These are phyloP conservation scores for Cytidiella melzeri DNA, from an alignment of 768 basidiomycete genomes.

Conservation along the genomic window DNA sequence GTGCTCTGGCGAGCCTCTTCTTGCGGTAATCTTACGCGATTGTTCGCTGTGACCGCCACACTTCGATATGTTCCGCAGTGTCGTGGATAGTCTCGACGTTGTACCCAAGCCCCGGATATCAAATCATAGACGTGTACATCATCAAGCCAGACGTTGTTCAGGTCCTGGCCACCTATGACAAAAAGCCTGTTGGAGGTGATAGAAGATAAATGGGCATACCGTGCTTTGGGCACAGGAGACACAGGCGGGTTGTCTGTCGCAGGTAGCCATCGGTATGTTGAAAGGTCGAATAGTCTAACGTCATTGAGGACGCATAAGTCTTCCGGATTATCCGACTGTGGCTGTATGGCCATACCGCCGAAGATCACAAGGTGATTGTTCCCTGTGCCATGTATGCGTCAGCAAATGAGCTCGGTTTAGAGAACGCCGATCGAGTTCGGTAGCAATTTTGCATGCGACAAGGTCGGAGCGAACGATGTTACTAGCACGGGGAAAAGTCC, in stretches of 20 bases:
- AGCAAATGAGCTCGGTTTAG: neutral
- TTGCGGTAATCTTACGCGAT: constrained; percentile 61
- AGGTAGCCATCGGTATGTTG: constrained; percentile 66
- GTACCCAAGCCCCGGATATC: constrained; percentile 65
- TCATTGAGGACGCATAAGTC: constrained; percentile 91
- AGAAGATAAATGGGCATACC: constrained; percentile 93
- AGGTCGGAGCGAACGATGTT: too few relatives aligned
- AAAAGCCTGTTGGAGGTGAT: constrained; percentile 80
- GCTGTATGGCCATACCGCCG: constrained; percentile 88
- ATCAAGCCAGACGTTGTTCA: constrained; percentile 89
- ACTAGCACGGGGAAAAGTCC: too few relatives aligned
- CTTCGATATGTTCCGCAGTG: constrained; percentile 96
- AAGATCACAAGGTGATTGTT: constrained; percentile 88
- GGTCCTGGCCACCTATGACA: constrained; percentile 93
- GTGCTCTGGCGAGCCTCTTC: constrained; percentile 41
- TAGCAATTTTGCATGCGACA: too few relatives aligned
- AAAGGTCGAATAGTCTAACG: constrained; percentile 82
- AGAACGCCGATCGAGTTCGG: too few relatives aligned
- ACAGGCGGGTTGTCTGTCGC: constrained; percentile 28
- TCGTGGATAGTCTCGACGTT: constrained; percentile 75
- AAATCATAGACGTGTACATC: constrained; percentile 91
- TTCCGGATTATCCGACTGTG: constrained; percentile 63
- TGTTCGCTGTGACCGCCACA: constrained; percentile 74
- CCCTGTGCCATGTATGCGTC: constrained; percentile 41
- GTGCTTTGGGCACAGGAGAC: constrained; percentile 64